Conservation (phyloP, 495 filamentous ascomycete species). For the Aspergillus cavernicola region DNA sequence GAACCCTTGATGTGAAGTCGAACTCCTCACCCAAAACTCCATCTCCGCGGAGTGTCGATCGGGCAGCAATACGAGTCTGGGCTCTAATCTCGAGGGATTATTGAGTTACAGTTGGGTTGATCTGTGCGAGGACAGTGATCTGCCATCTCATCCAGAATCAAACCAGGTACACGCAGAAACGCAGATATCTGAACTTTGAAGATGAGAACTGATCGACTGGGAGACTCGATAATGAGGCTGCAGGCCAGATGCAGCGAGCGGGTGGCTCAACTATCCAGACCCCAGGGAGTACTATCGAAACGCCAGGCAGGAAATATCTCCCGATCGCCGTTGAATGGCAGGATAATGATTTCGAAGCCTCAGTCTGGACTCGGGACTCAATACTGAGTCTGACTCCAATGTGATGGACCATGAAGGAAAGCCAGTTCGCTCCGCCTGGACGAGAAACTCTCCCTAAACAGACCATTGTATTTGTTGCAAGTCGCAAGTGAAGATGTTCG, state of each 20-base stretch:
- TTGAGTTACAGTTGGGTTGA: too few relatives aligned
- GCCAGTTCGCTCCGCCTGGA: background rate
- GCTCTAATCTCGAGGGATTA: too few relatives aligned
- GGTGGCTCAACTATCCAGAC: background rate
- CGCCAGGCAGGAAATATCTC: background rate
- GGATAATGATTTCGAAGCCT: background rate
- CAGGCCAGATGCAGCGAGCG: background rate
- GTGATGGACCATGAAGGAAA: background rate
- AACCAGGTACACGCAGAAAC: too few relatives aligned
- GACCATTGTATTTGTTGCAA: too few relatives aligned
- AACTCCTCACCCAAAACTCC: background rate
- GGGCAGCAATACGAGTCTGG: background rate
- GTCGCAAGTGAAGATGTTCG: too few relatives aligned
- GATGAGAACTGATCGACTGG: background rate
- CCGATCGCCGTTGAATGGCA: background rate
- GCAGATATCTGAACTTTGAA: background rate
- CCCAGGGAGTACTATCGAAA: background rate
- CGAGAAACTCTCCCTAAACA: too few relatives aligned
- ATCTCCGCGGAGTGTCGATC: conserved; percentile 3
- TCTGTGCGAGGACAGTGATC: too few relatives aligned
- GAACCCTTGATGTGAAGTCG: too few relatives aligned
- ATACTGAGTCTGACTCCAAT: background rate
- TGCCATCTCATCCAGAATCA: too few relatives aligned
- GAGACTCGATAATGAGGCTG: background rate
- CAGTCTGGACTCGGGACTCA: background rate